Base-by-base conservation (phyloP, 768 basidiomycete species). In the Termitomyces sp. region DNA sequence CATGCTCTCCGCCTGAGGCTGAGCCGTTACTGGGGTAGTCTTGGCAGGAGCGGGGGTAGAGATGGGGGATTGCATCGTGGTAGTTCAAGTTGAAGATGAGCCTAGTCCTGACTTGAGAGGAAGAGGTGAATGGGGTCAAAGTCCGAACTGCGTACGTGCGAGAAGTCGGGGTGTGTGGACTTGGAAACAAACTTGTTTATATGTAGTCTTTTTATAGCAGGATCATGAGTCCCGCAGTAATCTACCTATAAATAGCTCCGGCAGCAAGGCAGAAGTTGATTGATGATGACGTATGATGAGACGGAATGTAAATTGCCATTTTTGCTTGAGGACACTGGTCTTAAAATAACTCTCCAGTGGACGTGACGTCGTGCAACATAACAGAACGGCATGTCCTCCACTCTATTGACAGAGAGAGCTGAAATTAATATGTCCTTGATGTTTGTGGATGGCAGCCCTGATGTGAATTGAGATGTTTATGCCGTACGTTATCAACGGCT, bases 1-100 rank as follows among this genome's bases (percentile, higher is more conserved):
- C 33, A 81, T 73, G 39, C 79, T 75, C 66, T 78, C 83, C 66
- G 80, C 78, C 52, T 59, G 58, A 24, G 86, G 86, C 72, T 88
- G 86, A 65, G 73, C 68, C 26, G 73, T 69, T 48, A 70, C 60
- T n/a, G 72, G 62, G 45, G 69, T 62, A 55, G 65, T 62, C 66
- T 60, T 65, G 47, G 57, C 57, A 18, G 56, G 41, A 37, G 55
- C 29, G 15, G 57, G 57, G 24, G 31, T n/a, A n/a, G 63, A 52
- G 31, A 65, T 59, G 62, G 48, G 53, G 41, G 52, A 49, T 46
- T 51, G 34, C 56, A 57, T 52, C 4, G 31, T 51, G 13, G 51
- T 6, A n/a, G 18, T 52, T 12, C 4, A 8, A 52, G 10, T 37
- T 13, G 37, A 5, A 51, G 26, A 37, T 24, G 24, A 28, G 18